Percentiles rank a stretch among this genome's conserved stretches.
These are phyloP conservation scores for Paecilomyces dactylethromorphus DNA, from an alignment of 2,329 filamentous ascomycete genomes.

Conservation along the genomic window DNA sequence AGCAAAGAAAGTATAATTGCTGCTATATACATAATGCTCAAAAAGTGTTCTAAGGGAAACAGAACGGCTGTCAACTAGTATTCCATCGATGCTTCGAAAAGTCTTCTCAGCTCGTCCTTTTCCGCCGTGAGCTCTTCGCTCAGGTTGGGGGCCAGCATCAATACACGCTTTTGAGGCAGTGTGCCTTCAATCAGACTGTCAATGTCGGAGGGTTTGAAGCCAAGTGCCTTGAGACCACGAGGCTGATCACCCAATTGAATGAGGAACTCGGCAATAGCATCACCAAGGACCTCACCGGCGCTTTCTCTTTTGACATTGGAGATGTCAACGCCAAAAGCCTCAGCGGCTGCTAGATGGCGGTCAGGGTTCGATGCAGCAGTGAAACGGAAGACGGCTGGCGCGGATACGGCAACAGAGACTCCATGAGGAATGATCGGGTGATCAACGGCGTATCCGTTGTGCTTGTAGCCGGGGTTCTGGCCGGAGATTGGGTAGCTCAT, in stretches of 20 bases:
- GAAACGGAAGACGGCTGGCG: conserved; percentile 89
- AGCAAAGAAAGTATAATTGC: not conserved
- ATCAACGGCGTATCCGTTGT: conserved; percentile 74
- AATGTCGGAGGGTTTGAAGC: conserved; percentile 69
- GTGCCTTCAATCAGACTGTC: conserved; percentile 88
- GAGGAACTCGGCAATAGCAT: conserved; percentile 76
- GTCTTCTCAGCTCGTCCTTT: conserved; percentile 60
- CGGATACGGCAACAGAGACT: conserved; percentile 88
- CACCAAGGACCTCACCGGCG: conserved; percentile 79
- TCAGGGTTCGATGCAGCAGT: conserved; percentile 88
- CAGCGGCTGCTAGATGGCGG: conserved; percentile 80
- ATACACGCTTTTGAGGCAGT: conserved; percentile 79
- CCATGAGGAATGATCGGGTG: conserved; percentile 87
- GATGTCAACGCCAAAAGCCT: conserved; percentile 85
- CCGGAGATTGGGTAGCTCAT: conserved; percentile 98
- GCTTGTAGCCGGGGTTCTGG: conserved; percentile 86
- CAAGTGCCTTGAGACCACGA: conserved; percentile 72
- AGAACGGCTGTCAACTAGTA: conserved; percentile 31
- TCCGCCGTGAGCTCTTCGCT: conserved; percentile 63
- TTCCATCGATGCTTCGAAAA: conserved; percentile 61
- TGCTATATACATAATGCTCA: not conserved
- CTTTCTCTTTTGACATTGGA: conserved; percentile 81
- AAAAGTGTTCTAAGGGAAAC: not conserved
- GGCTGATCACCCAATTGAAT: conserved; percentile 84
- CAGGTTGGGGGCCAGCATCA: conserved; percentile 84